Evolutionary conservation across 371 early-diverging fungal genomes (phyloP).

Genomic region (Choanephora cucurbitarum): DNA sequence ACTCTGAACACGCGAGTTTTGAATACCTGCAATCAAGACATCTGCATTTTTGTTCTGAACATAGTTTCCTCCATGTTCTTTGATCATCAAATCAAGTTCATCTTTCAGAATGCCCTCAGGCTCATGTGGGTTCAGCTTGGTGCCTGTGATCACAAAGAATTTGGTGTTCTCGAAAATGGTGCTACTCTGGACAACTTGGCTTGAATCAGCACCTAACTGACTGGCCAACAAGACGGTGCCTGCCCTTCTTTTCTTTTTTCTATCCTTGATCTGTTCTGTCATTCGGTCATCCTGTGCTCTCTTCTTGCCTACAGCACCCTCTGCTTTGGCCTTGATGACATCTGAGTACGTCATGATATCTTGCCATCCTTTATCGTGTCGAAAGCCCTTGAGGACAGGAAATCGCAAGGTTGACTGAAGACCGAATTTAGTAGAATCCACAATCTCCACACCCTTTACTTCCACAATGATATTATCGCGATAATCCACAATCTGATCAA

Average conservation of each 20-base stretch:
- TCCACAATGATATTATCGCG: constrained; percentile 64
- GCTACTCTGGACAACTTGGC: constrained; percentile 36
- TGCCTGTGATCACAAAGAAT: constrained; percentile 54
- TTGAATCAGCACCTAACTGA: constrained; percentile 53
- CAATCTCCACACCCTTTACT: constrained; percentile 70
- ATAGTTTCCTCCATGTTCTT: constrained; percentile 64
- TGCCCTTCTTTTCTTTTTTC: constrained; percentile 5
- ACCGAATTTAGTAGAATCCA: constrained; percentile 44
- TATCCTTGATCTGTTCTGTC: not conserved
- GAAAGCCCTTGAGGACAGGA: constrained; percentile 66
- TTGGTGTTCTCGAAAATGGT: constrained; percentile 59
- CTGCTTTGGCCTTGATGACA: constrained; percentile 14
- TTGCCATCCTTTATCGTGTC: constrained; percentile 67
- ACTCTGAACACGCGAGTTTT: constrained; percentile 45
- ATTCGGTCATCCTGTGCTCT: not conserved
- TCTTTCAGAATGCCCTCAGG: constrained; percentile 32
- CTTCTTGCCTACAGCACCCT: constrained; percentile 16
- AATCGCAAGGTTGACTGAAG: constrained; percentile 72
- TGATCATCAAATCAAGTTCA: constrained; percentile 59
- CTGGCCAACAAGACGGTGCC: constrained; percentile 21
- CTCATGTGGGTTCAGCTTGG: not conserved
- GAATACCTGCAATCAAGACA: constrained; percentile 51
- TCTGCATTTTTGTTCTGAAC: constrained; percentile 45
- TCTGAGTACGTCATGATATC: constrained; percentile 49
- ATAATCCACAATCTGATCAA: constrained; percentile 65